Conservation (phyloP, 2,329 filamentous ascomycete genomes). For the Thelonectria blattea region DNA sequence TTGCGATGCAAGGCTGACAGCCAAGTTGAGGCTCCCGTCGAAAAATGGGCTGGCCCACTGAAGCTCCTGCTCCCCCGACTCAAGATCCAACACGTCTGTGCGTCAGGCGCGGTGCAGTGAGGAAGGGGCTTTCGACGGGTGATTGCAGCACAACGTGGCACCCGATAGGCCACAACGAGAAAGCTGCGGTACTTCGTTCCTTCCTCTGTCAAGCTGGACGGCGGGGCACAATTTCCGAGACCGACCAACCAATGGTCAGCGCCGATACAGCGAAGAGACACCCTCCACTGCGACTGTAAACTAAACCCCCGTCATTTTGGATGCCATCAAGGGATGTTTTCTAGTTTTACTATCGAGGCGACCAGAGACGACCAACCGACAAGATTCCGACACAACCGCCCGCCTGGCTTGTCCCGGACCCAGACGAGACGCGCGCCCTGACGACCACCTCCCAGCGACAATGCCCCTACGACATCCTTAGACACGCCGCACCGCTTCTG, state of each 20-base stretch:
- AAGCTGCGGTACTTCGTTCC: not conserved
- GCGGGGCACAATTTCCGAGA: slow-evolving; percentile 46
- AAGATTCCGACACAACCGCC: slow-evolving; percentile 3
- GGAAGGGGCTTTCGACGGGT: not conserved
- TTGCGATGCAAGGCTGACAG: slow-evolving; percentile 27
- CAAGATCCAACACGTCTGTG: slow-evolving; percentile 14
- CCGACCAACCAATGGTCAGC: slow-evolving; percentile 35
- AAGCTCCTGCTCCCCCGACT: slow-evolving; percentile 4
- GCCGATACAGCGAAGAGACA: not conserved
- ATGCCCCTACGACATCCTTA: slow-evolving; percentile 39
- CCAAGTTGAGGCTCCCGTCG: slow-evolving; percentile 8
- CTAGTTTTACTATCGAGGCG: slow-evolving; percentile 25
- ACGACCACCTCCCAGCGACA: slow-evolving; percentile 28
- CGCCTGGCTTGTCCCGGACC: slow-evolving; percentile 12
- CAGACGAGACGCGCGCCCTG: slow-evolving; percentile 8
- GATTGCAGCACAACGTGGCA: slow-evolving; percentile 5
- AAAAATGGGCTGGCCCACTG: slow-evolving; percentile 20
- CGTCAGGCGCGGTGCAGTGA: slow-evolving; percentile 7
- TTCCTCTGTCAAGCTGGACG: not conserved
- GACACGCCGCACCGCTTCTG: slow-evolving; percentile 27
- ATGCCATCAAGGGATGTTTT: slow-evolving; percentile 35
- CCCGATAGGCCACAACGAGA: slow-evolving; percentile 3
- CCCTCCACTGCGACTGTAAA: slow-evolving; percentile 11
- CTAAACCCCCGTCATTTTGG: slow-evolving; percentile 18
- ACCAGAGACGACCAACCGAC: slow-evolving; percentile 17